Conservation (phyloP, 2,329 filamentous ascomycete species). For the Lithohypha guttulata region DNA sequence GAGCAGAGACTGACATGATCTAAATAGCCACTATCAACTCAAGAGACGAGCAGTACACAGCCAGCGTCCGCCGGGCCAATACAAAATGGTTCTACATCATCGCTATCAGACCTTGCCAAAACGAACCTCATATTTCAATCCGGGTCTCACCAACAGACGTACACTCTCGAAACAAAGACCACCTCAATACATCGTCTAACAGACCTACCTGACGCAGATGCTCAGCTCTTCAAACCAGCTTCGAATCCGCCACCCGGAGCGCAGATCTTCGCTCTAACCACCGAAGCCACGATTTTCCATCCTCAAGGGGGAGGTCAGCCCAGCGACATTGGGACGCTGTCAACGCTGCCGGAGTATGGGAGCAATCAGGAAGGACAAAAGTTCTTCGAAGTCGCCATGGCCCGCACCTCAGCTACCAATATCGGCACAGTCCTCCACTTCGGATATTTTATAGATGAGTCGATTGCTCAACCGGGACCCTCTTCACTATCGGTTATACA, state of each 20-base stretch:
- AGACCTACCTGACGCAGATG: constrained; percentile 41
- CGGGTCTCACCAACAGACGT: constrained; percentile 31
- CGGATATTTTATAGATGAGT: constrained; percentile 41
- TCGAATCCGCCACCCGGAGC: constrained; percentile 42
- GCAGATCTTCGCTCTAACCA: constrained; percentile 35
- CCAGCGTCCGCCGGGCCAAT: too few species aligned
- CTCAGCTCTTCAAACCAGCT: constrained; percentile 50
- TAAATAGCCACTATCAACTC: too few species aligned
- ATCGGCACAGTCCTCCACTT: constrained; percentile 55
- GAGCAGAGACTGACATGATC: too few species aligned
- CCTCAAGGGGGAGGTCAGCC: constrained; percentile 66
- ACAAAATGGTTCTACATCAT: background rate
- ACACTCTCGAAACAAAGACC: constrained; percentile 32
- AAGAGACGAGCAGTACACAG: too few species aligned
- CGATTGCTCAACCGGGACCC: background rate
- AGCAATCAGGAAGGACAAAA: constrained; percentile 12
- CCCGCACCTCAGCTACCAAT: constrained; percentile 43
- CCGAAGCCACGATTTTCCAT: constrained; percentile 60
- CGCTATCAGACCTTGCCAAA: background rate
- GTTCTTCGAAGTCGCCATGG: constrained; percentile 42
- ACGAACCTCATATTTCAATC: constrained; percentile 31
- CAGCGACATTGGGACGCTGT: constrained; percentile 53
- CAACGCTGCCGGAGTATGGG: constrained; percentile 12
- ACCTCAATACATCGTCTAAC: constrained; percentile 40
- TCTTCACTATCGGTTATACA: constrained; percentile 32